Base-by-base conservation (phyloP, 2,329 filamentous ascomycete species). In the Fusarium sp. region DNA sequence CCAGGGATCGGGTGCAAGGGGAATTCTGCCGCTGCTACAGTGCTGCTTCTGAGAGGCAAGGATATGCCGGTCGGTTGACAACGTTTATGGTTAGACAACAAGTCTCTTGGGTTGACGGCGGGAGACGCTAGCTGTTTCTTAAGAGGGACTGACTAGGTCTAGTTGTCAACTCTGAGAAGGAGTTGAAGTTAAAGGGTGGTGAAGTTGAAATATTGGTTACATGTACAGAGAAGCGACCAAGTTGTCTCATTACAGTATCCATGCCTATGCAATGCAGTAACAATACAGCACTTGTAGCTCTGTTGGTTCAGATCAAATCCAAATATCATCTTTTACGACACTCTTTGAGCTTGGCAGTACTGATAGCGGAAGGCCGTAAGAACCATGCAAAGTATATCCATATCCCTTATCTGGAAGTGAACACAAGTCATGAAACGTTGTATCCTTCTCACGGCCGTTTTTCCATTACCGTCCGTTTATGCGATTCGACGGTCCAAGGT, bases 11-110 rank as follows among this genome's bases (percentile, higher is more conserved):
- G 40, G 41, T 49, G 40, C 63, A 52, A 46, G 64, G 65, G 64
- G 57, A 41, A 15, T 46, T 42, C 37, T 60, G 46, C 30, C 15
- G 32, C 48, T 49, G n/a, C 27, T 30, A 33, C 46, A 20, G n/a
- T 9, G 11, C 11, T 38, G 48, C 48, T 38, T 52, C 48, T 52
- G 20, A 46, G 53, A 59, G 41, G 38, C 69, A 64, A 58, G 73
- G 73, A 68, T 57, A 60, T 52, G 59, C 73, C 38, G 26, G 65
- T 35, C 73, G 69, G 73, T 54, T 52, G 64, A 73, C 55, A 64
- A 74, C 70, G 73, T 59, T 75, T 75, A 37, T 32, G 69, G 73
- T 56, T 74, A 74, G 71, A 46, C 38, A 38, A 67, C 44, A 46
- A 58, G 71, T 50, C 57, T 53, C 14, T 64, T 18, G 44, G 38